Base-by-base conservation (phyloP, 2,329 filamentous ascomycete species). In the Polychaeton citri region DNA sequence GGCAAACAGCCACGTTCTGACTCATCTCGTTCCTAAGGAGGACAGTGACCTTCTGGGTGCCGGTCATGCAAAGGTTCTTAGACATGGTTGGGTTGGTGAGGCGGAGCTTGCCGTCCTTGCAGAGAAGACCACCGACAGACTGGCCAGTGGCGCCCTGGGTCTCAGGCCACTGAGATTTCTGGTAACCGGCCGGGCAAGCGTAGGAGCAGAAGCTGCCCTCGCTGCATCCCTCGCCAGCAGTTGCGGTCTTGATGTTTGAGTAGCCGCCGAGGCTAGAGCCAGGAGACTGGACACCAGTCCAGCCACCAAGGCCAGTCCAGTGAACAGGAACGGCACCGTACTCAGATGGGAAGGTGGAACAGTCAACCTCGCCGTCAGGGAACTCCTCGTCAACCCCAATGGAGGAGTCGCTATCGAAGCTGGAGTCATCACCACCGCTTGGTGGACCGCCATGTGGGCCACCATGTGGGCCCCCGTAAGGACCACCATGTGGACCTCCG, bases 161-260 rank as follows among this genome's bases (percentile, higher is more conserved):
- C 1, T 55, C 48, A 32, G 90, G 85, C 81, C 86, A 96, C 57
- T 96, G 88, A 3, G 80, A 72, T 73, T 95, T 95, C 60, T 90
- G 77, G 62, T 90, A 93, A 32, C 88, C 88, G 19, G 77, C 63
- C n/a, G 84, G 81, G 68, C 90, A 98, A 38, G 84, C 78, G 54
- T 96, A 96, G 2, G 87, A 93, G 70, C 88, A 95, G 69, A 87
- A 86, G 39, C 68, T 63, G 33, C 76, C 78, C 7, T 66, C 50
- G 6, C 51, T 57, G 63, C 84, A 88, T 41, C 60, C 60, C 12
- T 73, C 61, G 18, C 71, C 75, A 28, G 76, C 77, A 35, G 72
- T 66, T 42, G 87, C 84, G 41, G 72, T 71, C 55, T 63, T 66
- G 53, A 92, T 79, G 34, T 70, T 52, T 10, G 65, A 52, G 41